These are phyloP conservation scores for Vitis hybrid DNA, from an alignment of 177 flowering plant genomes.

Conservation along the genomic window DNA sequence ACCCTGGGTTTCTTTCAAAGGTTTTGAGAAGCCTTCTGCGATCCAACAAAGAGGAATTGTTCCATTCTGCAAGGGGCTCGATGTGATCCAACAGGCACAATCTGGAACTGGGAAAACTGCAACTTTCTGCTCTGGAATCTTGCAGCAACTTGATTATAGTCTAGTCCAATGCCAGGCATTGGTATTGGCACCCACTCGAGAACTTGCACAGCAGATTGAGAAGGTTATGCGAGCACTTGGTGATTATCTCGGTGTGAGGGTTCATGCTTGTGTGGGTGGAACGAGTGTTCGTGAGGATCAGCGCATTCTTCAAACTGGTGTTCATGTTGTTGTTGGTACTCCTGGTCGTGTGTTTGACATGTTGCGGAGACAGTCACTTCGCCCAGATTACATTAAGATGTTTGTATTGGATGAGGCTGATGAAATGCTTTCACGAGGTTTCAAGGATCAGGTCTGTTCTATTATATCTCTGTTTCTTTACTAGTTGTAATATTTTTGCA, in stretches of 20 bases:
- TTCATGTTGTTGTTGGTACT: conserved; percentile 87
- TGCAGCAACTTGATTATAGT: conserved; percentile 79
- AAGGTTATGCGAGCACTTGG: conserved; percentile 96
- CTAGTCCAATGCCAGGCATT: conserved; percentile 77
- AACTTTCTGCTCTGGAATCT: conserved; percentile 88
- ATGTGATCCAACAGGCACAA: conserved; percentile 93
- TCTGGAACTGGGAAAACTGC: conserved; percentile 96
- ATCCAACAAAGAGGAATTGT: conserved; percentile 93
- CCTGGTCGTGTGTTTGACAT: conserved; percentile 95
- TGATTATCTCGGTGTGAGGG: conserved; percentile 82
- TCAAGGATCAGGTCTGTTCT: conserved; percentile 75
- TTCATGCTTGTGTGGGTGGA: conserved; percentile 94
- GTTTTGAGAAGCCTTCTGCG: conserved; percentile 88
- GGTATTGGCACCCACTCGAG: conserved; percentile 88
- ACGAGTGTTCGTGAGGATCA: conserved; percentile 93
- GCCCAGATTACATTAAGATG: conserved; percentile 73
- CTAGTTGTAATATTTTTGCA: neutral
- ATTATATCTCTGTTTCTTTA: too few species aligned
- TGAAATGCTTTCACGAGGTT: conserved; percentile 94
- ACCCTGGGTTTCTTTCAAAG: conserved; percentile 21
- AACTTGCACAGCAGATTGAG: conserved; percentile 88
- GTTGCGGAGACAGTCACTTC: conserved; percentile 79
- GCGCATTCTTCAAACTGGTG: conserved; percentile 78
- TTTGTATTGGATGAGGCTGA: conserved; percentile 93
- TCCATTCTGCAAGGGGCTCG: conserved; percentile 87